Conservation (phyloP, 441 rosid species). For the Erysimum cheiri region DNA sequence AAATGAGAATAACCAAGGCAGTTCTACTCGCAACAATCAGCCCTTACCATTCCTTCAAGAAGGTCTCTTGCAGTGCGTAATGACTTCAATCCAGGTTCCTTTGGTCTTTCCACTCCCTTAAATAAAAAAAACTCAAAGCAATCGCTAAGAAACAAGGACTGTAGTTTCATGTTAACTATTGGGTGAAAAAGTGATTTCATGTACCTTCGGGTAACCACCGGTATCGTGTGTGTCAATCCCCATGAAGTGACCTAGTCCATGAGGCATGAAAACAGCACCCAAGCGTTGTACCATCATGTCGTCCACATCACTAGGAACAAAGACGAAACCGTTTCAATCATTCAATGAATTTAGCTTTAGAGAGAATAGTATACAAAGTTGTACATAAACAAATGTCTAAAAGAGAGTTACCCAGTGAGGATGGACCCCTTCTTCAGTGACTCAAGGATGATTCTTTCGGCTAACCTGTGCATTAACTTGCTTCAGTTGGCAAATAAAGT, state of each 20-base stretch:
- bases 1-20: constrained; percentile 1
- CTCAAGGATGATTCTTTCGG: constrained; percentile 80
- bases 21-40: constrained; percentile 2
- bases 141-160: not conserved
- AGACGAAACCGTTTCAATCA: constrained; percentile 31
- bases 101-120: constrained; percentile 75
- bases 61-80: constrained; percentile 79
- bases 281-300: constrained; percentile 83
- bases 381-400: constrained; percentile 58
- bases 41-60: constrained; percentile 81
- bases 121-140: constrained; percentile 7
- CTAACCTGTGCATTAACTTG: constrained; percentile 62
- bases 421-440: constrained; percentile 71
- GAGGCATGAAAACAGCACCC: constrained; percentile 68
- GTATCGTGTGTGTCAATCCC: constrained; percentile 93
- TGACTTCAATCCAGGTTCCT: constrained; percentile 82
- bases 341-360: constrained; percentile 21
- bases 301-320: constrained; percentile 59
- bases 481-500: constrained; percentile 33
- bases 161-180: constrained; percentile 10
- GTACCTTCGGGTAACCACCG: constrained; percentile 84
- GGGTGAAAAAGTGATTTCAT: not conserved
- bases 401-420: constrained; percentile 73
- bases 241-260: constrained; percentile 71
- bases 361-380: constrained; percentile 25